phyloP scores from a whole-genome alignment of 371 early-diverging fungal species.

The Mucor indicus region DNA sequence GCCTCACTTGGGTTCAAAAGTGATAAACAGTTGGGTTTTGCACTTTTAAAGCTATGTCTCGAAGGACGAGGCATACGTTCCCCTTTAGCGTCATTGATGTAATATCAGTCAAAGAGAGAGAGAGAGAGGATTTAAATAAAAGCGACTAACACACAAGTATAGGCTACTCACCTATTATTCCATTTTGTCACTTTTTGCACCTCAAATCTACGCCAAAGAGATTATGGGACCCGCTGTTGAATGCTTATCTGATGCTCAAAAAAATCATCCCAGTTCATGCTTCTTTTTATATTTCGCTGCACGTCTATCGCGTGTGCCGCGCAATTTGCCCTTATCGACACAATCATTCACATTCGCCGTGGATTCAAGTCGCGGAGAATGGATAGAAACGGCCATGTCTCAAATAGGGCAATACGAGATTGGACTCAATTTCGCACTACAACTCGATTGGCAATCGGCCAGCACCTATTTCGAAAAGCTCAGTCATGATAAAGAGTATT shows the following conservation, averaged over 20 bases:
- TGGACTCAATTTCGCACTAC: constrained; percentile 42
- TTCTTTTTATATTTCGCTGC: constrained; percentile 52
- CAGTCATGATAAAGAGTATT: constrained; percentile 32
- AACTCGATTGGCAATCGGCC: constrained; percentile 44
- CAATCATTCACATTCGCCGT: constrained; percentile 23
- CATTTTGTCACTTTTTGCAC: constrained; percentile 15
- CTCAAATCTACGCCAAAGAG: constrained; percentile 21
- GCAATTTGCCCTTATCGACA: constrained; percentile 20
- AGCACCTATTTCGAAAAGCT: constrained; percentile 36
- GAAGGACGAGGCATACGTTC: constrained; percentile 48
- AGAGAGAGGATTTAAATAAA: not conserved
- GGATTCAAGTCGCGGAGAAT: constrained; percentile 20
- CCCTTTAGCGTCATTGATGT: constrained; percentile 50
- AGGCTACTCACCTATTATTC: constrained; percentile 28
- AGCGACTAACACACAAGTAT: not conserved
- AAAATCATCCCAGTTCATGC: constrained; percentile 42
- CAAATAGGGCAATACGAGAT: constrained; percentile 42
- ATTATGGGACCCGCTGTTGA: constrained; percentile 34
- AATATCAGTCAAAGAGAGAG: constrained; percentile 3
- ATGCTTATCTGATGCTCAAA: constrained; percentile 40
- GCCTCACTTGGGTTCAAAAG: constrained; percentile 38
- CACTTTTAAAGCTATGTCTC: constrained; percentile 45
- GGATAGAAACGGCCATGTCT: constrained; percentile 20
- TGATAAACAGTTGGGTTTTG: constrained; percentile 51
- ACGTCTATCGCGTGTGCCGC: constrained; percentile 35